Evolutionary conservation across 2,329 filamentous ascomycete species (phyloP).

Genomic region (Arthrinium phaeospermum): DNA sequence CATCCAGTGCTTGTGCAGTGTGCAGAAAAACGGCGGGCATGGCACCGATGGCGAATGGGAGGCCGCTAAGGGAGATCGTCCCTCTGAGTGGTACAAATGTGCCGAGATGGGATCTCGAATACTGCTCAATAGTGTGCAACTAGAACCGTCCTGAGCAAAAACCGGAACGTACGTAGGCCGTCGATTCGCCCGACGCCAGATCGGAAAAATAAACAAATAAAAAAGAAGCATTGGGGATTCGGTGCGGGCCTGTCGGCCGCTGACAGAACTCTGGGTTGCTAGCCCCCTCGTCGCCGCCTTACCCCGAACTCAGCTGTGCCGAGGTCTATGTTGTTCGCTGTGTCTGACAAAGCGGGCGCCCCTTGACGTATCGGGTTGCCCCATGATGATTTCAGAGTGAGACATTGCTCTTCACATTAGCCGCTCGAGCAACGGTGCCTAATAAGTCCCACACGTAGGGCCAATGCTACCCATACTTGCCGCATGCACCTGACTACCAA

Average conservation of each 20-base stretch:
- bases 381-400: background rate
- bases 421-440: background rate
- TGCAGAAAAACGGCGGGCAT: constrained; percentile 5
- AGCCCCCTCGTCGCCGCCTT: background rate
- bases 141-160: background rate
- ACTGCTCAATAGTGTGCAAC: background rate
- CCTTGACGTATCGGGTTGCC: background rate
- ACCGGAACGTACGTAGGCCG: background rate
- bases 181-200: background rate
- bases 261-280: background rate
- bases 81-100: background rate
- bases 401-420: background rate
- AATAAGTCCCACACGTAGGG: background rate
- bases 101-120: background rate
- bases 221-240: background rate
- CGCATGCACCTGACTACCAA: background rate
- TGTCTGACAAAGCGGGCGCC: background rate
- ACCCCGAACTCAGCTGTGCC: background rate
- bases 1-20: background rate
- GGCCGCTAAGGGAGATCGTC: background rate
- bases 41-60: constrained; percentile 9
- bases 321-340: background rate
- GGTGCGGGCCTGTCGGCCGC: constrained; percentile 1
- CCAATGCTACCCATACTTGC: background rate
- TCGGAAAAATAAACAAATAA: background rate